Evolutionary conservation across 2,329 filamentous ascomycete genomes (phyloP).

Genomic region (Hymenoscyphus occultus): DNA sequence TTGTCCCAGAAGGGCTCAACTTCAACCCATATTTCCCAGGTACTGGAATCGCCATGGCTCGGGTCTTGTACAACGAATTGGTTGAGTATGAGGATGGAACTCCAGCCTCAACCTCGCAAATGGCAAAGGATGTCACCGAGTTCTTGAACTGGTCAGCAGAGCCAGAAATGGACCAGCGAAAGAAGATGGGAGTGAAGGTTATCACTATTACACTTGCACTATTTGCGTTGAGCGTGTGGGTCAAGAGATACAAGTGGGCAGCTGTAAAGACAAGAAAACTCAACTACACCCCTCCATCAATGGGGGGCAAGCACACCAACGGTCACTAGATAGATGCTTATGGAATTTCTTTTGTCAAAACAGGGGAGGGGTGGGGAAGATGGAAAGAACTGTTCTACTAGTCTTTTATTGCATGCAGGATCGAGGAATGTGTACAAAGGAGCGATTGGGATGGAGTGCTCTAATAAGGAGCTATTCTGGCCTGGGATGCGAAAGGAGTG

Average conservation of each 20-base stretch:
- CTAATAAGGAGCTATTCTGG: conserved; percentile 23
- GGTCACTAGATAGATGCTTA: conserved; percentile 28
- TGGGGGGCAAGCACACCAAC: conserved; percentile 19
- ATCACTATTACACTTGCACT: conserved; percentile 75
- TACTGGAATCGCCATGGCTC: conserved; percentile 97
- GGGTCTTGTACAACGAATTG: conserved; percentile 94
- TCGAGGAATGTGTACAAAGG: conserved; percentile 18
- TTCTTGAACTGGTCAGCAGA: conserved; percentile 99
- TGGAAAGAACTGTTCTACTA: conserved; percentile 36
- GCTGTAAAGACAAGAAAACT: conserved; percentile 95
- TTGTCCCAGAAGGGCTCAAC: conserved; percentile 86
- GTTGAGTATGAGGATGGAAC: conserved; percentile 98
- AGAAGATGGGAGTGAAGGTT: conserved; percentile 99
- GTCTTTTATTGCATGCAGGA: conserved; percentile 28
- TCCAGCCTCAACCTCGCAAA: conserved; percentile 91
- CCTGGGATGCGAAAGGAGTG: conserved; percentile 17
- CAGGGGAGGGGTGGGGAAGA: conserved; percentile 18
- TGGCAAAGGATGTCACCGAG: conserved; percentile 99
- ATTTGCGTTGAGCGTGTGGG: conserved; percentile 87
- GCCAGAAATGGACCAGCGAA: conserved; percentile 98
- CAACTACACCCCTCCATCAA: conserved; percentile 72
- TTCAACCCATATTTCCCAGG: conserved; percentile 99
- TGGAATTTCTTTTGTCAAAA: conserved; percentile 26
- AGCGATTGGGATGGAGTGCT: conserved; percentile 20
- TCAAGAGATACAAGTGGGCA: conserved; percentile 99